Evolutionary conservation across 2,329 filamentous ascomycete species (phyloP).

Genomic region (Fusarium solani-melongenae): DNA sequence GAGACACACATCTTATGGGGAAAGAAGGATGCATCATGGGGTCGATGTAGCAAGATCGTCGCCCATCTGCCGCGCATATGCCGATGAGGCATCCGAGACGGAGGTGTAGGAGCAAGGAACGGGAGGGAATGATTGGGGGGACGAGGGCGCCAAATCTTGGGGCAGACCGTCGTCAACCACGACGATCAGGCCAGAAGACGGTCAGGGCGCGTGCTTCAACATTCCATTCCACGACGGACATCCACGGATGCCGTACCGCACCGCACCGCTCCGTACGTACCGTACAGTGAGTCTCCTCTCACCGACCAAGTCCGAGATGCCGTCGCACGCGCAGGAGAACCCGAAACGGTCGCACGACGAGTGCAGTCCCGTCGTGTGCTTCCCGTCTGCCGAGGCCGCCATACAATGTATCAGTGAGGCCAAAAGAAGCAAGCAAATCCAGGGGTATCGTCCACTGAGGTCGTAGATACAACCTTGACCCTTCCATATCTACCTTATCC

Average conservation of each 20-base stretch:
- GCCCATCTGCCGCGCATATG: slow-evolving; percentile 45
- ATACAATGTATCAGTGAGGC: background rate
- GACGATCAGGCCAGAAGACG: slow-evolving; percentile 44
- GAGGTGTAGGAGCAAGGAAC: slow-evolving; percentile 20
- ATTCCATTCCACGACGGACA: slow-evolving; percentile 16
- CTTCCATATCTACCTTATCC: background rate
- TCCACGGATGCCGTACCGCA: background rate
- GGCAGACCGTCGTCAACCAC: slow-evolving; percentile 7
- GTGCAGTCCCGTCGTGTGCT: background rate
- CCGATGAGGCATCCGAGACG: slow-evolving; percentile 41
- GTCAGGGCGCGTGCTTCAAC: slow-evolving; percentile 34
- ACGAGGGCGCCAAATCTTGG: slow-evolving; percentile 21
- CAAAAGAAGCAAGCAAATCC: background rate
- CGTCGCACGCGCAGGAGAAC: background rate
- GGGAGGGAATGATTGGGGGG: slow-evolving; percentile 36
- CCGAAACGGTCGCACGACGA: background rate
- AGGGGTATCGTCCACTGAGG: background rate
- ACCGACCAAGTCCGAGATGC: slow-evolving; percentile 13
- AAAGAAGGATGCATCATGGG: slow-evolving; percentile 19
- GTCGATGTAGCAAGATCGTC: slow-evolving; percentile 42
- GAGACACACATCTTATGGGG: slow-evolving; percentile 1
- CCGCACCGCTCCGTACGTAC: background rate
- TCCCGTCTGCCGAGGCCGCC: background rate
- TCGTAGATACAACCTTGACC: background rate
- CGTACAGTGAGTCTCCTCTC: background rate